Conservation (phyloP, 495 filamentous ascomycete species). For the Aspergillus haitiensis region DNA sequence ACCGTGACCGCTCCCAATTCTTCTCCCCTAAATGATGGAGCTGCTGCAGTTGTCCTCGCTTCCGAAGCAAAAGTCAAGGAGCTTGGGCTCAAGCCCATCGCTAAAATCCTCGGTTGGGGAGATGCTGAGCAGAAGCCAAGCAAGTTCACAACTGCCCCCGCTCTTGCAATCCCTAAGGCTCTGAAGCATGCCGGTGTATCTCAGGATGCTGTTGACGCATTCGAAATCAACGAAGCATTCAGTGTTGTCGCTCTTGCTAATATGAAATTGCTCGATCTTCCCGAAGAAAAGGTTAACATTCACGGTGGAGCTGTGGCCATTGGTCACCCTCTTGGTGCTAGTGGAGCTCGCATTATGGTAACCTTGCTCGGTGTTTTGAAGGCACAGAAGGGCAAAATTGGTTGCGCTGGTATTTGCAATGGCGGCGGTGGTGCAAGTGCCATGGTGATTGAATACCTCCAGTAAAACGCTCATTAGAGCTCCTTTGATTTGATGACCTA, state of each 20-base stretch:
- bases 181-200: constrained; percentile 84
- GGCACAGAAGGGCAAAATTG: constrained; percentile 89
- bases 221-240: constrained; percentile 99
- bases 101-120: constrained; percentile 94
- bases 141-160: constrained; percentile 93
- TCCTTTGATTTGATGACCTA: background rate
- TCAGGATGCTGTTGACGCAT: constrained; percentile 77
- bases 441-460: constrained; percentile 72
- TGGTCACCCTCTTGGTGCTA: constrained; percentile 91
- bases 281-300: constrained; percentile 87
- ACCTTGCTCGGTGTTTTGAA: constrained; percentile 86
- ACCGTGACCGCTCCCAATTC: constrained; percentile 98
- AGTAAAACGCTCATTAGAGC: background rate
- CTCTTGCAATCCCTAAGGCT: constrained; percentile 95
- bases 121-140: constrained; percentile 86
- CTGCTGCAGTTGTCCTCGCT: constrained; percentile 84
- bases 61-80: constrained; percentile 87
- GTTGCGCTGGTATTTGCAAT: constrained; percentile 95
- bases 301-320: constrained; percentile 95
- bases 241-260: constrained; percentile 95
- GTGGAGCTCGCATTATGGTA: constrained; percentile 89
- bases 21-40: constrained; percentile 91
- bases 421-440: constrained; percentile 93
- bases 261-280: constrained; percentile 79
- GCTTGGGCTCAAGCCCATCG: constrained; percentile 83